Evolutionary conservation across 768 basidiomycete genomes (phyloP), one percentile per base, ranked within the genome.

Genomic region (Agrocybe praecox): DNA sequence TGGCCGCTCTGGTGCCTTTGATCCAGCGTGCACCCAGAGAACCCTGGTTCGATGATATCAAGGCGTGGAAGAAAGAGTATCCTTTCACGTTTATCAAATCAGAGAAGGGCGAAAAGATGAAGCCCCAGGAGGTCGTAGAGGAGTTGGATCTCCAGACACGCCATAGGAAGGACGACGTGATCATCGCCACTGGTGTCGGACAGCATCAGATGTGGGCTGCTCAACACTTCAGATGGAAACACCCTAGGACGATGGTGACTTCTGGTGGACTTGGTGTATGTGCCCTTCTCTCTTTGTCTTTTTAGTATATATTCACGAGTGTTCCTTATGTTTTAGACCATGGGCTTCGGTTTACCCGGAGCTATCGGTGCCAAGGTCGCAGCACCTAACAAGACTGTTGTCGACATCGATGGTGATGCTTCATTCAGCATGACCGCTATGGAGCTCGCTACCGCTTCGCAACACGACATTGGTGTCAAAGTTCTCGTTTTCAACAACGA

Each of bases 201-300:
- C 97, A 99, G 71, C 97, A 98, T 76, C 96, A 99, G 75, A 98
- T 98, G 97, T 98, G 94, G 95, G 96, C 96, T 1, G 93, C 92
- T 42, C 97, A 99, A 72, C 81, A 89, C 70, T 98, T 85, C 75
- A 81, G 96, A 56, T 99, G 96, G 96, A 90, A 76, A 58, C 76
- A 89, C 48, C 97, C 97, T 0, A 81, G 88, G 42, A 82, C 92
- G 46, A 82, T 98, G 89, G 87, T 96, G 52, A 94, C 95, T 14
- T 95, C 92, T 32, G 96, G 96, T 62, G 96, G 96, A 61, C 83
- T 98, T 18, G 96, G 96, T 6, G 93, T 94, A 73, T 62, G 91
- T 83, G 2, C 58, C 34, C 48, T 49, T 51, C 62, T 44, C 40
- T 22, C 54, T 46, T 46, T 53, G 14, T 42, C 14, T 24, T 50